These are phyloP conservation scores for Rubia yunnanensis DNA, from an alignment of 257 asterid genomes.

Conservation along the genomic window DNA sequence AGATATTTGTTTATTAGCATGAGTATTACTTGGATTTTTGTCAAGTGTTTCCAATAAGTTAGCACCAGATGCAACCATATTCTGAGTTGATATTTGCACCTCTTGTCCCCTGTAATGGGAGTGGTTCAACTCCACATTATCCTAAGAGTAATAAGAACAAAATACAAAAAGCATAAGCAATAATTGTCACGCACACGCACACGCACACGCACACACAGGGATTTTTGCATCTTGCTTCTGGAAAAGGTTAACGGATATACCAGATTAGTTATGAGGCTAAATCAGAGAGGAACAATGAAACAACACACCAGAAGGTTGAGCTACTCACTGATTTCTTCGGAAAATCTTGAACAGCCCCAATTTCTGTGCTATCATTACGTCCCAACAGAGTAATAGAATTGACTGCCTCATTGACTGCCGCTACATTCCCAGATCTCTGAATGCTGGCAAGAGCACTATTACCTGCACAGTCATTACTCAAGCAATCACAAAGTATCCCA, in stretches of 20 bases:
- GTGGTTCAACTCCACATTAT: conserved; percentile 11
- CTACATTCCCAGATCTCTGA: conserved; percentile 15
- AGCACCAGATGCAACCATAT: conserved; percentile 9
- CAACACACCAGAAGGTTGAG: conserved; percentile 5
- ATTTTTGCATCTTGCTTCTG: neutral
- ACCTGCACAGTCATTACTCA: conserved; percentile 20
- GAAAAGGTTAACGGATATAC: neutral
- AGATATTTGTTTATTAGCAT: conserved; percentile 7
- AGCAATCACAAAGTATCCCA: conserved; percentile 4
- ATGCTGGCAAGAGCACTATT: conserved; percentile 7
- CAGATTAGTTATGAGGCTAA: neutral
- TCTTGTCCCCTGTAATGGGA: conserved; percentile 8
- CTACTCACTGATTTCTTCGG: conserved; percentile 16
- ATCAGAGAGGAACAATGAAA: neutral
- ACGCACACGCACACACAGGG: neutral
- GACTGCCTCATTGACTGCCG: neutral
- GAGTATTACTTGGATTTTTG: conserved; percentile 9
- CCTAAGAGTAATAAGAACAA: conserved; percentile 6
- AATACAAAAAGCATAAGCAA: neutral
- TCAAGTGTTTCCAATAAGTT: conserved; percentile 12
- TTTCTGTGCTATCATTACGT: conserved; percentile 1
- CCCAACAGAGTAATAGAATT: conserved; percentile 10
- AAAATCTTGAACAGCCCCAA: conserved; percentile 11
- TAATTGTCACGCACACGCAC: neutral
- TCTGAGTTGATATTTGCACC: conserved; percentile 1